phyloP scores from a whole-genome alignment of 371 early-diverging fungal species.

The Apophysomyces elegans region DNA sequence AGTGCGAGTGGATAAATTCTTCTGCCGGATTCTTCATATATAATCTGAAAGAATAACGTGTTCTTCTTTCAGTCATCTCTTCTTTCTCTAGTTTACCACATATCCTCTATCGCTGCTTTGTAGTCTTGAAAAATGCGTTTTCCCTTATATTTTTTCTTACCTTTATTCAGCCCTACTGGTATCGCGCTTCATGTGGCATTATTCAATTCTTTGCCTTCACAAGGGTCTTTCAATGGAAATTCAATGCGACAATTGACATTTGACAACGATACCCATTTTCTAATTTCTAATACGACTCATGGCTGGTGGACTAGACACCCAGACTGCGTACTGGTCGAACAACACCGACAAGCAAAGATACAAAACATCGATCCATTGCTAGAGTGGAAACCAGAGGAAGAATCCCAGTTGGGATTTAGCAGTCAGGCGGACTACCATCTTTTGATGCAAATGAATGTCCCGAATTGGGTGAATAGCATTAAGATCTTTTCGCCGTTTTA shows the following conservation, averaged over 20 bases:
- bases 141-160: no score
- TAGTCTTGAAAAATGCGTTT: no score
- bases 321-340: neutral
- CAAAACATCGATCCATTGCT: neutral
- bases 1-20: no score
- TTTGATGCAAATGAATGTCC: neutral
- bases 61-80: no score
- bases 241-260: neutral
- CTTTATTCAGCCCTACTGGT: neutral
- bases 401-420: neutral
- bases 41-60: no score
- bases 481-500: neutral
- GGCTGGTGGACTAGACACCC: neutral
- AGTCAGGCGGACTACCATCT: neutral
- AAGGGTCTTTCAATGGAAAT: neutral
- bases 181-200: neutral
- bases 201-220: neutral
- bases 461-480: neutral
- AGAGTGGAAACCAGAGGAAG: neutral
- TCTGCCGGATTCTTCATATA: no score
- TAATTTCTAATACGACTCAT: neutral
- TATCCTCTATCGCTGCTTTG: no score
- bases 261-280: constrained; percentile 2
- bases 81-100: no score
- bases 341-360: neutral